phyloP scores from a whole-genome alignment of 192 early-diverging fungal species.

The Rhizophagus clarus region DNA sequence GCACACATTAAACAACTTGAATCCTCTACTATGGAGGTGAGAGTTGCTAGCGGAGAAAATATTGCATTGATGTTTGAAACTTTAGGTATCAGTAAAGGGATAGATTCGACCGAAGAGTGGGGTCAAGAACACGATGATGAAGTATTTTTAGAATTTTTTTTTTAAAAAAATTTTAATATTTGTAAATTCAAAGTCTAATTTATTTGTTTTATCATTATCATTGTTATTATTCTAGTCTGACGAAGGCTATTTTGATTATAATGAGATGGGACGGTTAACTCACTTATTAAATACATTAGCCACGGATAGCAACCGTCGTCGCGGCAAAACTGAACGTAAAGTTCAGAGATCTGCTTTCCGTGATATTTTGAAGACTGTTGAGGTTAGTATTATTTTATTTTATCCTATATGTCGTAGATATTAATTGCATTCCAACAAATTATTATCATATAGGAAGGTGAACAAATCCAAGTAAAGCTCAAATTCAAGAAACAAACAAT shows the following conservation, averaged over 20 bases:
- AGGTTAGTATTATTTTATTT: conserved; percentile 27
- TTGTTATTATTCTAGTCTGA: conserved; percentile 6
- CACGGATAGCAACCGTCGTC: conserved; percentile 59
- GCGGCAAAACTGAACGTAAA: conserved; percentile 57
- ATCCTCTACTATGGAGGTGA: conserved; percentile 58
- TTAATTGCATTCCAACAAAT: not conserved
- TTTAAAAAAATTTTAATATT: not conserved
- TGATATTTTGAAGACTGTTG: conserved; percentile 66
- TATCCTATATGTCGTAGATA: not conserved
- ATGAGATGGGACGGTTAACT: conserved; percentile 41
- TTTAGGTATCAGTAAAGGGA: conserved; percentile 39
- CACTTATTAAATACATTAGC: conserved; percentile 52
- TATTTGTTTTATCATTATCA: not conserved
- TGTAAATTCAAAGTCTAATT: not conserved
- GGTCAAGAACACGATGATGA: conserved; percentile 30
- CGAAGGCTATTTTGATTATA: conserved; percentile 42
- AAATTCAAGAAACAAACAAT: conserved; percentile 31
- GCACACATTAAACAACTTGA: conserved; percentile 58
- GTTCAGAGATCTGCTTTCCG: conserved; percentile 65
- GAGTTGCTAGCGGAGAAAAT: conserved; percentile 72
- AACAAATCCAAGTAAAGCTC: conserved; percentile 2
- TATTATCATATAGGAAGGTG: not conserved
- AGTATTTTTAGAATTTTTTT: not conserved
- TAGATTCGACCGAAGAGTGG: conserved; percentile 34
- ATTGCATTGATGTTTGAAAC: conserved; percentile 73